These are phyloP conservation scores for Nectriaceae sp. DNA, from an alignment of 2,329 filamentous ascomycete species.

Conservation along the genomic window DNA sequence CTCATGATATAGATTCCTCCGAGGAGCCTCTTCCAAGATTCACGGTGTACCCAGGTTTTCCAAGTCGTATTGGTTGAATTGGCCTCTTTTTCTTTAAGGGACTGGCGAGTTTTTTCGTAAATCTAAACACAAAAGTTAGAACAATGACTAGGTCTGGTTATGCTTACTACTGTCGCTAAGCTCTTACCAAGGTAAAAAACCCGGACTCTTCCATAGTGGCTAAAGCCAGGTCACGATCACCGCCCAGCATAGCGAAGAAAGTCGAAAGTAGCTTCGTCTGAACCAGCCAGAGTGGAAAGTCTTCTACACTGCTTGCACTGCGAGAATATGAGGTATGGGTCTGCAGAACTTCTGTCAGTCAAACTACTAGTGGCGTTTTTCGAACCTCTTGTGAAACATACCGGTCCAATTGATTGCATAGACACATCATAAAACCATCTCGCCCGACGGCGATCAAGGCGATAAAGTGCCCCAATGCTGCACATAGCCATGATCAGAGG, in stretches of 20 bases:
- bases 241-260: constrained; percentile 15
- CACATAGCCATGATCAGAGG: constrained; percentile 14
- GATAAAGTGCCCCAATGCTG: constrained; percentile 15
- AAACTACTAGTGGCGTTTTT: too few relatives aligned
- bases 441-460: constrained; percentile 10
- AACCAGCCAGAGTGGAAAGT: constrained; percentile 11
- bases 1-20: constrained; percentile 9
- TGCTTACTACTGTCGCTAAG: neutral
- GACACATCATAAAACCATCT: constrained; percentile 4
- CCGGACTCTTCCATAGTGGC: constrained; percentile 9
- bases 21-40: constrained; percentile 14
- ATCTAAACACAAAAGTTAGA: too few relatives aligned
- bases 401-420: too few relatives aligned
- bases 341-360: neutral
- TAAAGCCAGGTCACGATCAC: constrained; percentile 6
- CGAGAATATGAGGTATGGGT: neutral
- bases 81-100: neutral
- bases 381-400: too few relatives aligned
- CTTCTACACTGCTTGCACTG: neutral
- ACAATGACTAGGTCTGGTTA: neutral
- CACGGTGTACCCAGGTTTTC: constrained; percentile 10
- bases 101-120: neutral
- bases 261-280: constrained; percentile 12
- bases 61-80: constrained; percentile 3
- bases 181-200: constrained; percentile 13